A percentile compares a stretch with the other conserved stretches of the same genome.
Evolutionary conservation across 768 basidiomycete species (phyloP).

Genomic region (Leccinum barrowsii): DNA sequence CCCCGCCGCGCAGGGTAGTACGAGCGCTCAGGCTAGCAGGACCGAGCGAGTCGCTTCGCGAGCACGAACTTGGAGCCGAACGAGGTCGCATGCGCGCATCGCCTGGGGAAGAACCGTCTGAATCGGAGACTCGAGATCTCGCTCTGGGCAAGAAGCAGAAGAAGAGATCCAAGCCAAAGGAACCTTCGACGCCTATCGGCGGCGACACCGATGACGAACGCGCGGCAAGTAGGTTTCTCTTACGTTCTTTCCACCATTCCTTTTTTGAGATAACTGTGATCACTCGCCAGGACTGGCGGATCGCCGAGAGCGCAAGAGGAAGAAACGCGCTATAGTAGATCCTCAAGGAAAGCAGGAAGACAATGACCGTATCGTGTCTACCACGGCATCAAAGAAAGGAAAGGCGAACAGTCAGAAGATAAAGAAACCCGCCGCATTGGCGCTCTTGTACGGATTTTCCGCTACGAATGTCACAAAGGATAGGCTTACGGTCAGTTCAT

Average conservation of each 20-base stretch:
- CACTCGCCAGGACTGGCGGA: constrained; percentile 52
- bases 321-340: constrained; percentile 52
- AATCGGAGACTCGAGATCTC: constrained; percentile 1
- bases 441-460: constrained; percentile 36
- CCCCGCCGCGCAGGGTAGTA: neutral
- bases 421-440: constrained; percentile 29
- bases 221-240: constrained; percentile 32
- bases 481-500: constrained; percentile 33
- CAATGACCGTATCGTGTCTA: neutral
- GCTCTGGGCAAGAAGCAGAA: constrained; percentile 16
- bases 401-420: constrained; percentile 16
- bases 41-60: neutral
- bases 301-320: constrained; percentile 60
- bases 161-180: constrained; percentile 24
- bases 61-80: neutral
- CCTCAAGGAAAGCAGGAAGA: constrained; percentile 12
- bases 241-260: neutral
- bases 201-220: constrained; percentile 35
- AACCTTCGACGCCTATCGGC: constrained; percentile 9
- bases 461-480: constrained; percentile 36
- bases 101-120: neutral
- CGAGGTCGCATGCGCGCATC: neutral
- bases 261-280: neutral
- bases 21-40: neutral
- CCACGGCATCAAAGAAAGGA: constrained; percentile 7